Conservation (phyloP, 176 grass and related monocot species). For the Aegilops longissima region DNA sequence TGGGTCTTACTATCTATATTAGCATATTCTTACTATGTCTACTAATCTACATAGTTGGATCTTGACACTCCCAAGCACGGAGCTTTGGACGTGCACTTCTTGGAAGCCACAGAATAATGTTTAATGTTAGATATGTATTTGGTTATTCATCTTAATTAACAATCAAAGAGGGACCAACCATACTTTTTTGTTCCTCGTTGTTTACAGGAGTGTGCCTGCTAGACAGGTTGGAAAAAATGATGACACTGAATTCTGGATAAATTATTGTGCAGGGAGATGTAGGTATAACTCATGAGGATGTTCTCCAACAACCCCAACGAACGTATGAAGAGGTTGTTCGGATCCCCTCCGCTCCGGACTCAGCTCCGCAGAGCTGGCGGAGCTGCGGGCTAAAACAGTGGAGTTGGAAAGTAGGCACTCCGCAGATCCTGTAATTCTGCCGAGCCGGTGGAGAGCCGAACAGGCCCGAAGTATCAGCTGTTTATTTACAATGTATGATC, state of each 20-base stretch:
- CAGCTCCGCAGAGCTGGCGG: too few species aligned
- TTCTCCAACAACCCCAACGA: background rate
- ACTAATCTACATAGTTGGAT: background rate
- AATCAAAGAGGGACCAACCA: background rate
- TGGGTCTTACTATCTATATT: background rate
- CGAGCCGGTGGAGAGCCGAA: too few species aligned
- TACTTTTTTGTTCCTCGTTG: background rate
- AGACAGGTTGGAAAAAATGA: background rate
- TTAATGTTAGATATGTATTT: background rate
- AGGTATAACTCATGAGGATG: background rate
- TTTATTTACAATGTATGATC: background rate
- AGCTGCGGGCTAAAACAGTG: too few species aligned
- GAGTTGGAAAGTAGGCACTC: too few species aligned
- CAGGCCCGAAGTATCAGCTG: background rate
- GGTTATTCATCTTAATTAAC: background rate
- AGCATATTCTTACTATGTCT: background rate
- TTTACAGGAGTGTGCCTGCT: background rate
- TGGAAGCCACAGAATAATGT: background rate
- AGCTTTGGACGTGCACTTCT: background rate
- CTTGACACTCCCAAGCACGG: background rate
- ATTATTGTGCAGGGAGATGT: background rate
- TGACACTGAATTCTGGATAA: background rate
- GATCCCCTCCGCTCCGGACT: too few species aligned
- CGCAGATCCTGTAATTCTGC: too few species aligned
- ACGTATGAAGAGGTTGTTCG: too few species aligned